These are phyloP conservation scores for Chaetomiaceae sp. DNA, from an alignment of 2,329 filamentous ascomycete genomes.

Conservation along the genomic window DNA sequence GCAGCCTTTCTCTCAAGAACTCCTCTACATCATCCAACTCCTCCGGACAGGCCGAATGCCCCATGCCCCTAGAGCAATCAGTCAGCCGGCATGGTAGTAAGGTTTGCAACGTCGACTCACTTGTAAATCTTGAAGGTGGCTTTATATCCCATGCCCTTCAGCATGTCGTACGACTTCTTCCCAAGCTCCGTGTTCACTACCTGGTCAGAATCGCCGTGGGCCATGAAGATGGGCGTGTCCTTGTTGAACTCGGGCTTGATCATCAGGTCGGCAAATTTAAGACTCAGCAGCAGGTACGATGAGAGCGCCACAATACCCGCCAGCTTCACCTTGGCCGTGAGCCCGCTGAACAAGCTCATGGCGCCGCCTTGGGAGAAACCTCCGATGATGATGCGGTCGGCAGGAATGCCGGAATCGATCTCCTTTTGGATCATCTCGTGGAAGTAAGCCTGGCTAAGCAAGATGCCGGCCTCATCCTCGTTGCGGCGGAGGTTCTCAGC, in stretches of 20 bases:
- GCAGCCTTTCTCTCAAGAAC: slow-evolving; percentile 47
- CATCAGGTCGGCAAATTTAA: slow-evolving; percentile 42
- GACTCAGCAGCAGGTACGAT: slow-evolving; percentile 68
- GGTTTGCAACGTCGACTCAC: slow-evolving; percentile 44
- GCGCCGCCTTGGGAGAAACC: slow-evolving; percentile 86
- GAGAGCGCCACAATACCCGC: slow-evolving; percentile 86
- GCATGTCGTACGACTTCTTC: slow-evolving; percentile 57
- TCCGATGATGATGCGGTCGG: slow-evolving; percentile 79
- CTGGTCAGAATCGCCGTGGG: slow-evolving; percentile 74
- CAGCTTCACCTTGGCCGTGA: slow-evolving; percentile 68
- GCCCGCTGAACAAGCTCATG: slow-evolving; percentile 74
- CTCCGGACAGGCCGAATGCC: slow-evolving; percentile 69
- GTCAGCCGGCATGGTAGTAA: background rate
- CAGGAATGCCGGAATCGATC: slow-evolving; percentile 73
- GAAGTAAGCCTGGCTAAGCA: slow-evolving; percentile 69
- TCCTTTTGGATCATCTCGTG: slow-evolving; percentile 75
- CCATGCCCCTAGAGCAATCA: slow-evolving; percentile 51
- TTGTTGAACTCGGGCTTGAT: slow-evolving; percentile 54
- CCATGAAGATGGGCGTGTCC: slow-evolving; percentile 82
- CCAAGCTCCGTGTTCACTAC: slow-evolving; percentile 70
- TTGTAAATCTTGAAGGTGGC: slow-evolving; percentile 72
- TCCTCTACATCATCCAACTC: slow-evolving; percentile 79
- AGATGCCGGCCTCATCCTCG: slow-evolving; percentile 66
- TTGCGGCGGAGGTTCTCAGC: slow-evolving; percentile 30
- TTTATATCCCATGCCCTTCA: slow-evolving; percentile 67